Base-by-base conservation (phyloP, 2,329 filamentous ascomycete species). In the Fusarium haematococcum region DNA sequence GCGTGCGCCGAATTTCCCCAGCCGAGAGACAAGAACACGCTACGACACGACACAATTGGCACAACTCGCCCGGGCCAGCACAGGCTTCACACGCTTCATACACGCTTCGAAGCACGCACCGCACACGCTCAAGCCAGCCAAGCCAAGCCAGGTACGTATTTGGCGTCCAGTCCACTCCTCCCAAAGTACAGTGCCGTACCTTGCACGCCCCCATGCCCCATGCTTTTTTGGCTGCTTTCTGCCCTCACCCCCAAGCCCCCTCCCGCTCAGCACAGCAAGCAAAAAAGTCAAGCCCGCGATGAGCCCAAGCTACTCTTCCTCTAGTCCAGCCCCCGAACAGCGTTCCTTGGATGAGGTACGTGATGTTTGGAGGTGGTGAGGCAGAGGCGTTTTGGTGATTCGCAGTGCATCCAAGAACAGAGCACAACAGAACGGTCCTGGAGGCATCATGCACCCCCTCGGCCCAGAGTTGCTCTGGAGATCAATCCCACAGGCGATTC, bases 41-140 rank as follows among this genome's bases (percentile, higher is more conserved):
- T 77, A 76, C 75, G 75, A 78, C 75, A 78, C 77, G 75, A 77
- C 76, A 78, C 70, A 78, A 75, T 76, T 78, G 76, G 76, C 74
- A 78, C 74, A 78, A 74, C 60, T 68, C 58, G 58, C 52, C 71
- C 60, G 60, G 61, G 59, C 72, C 68, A 75, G 71, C 61, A 62
- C 48, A 67, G 69, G 65, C 60, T 75, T 74, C 70, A 76, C 74
- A 73, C 65, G 67, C 67, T 75, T 65, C 54, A 30, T 30, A 52
- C 48, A 52, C 43, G 43, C 43, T 65, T 25, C 18, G n/a, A 39
- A 39, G 37, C 37, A 39, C 41, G 41, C 41, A 41, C 37, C 37
- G 20, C 37, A 35, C 58, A 33, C 20, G 33, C 32, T 33, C 54
- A 71, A 73, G 65, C 73, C 56, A 58, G 33, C 33, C 33, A 35